Evolutionary conservation across 2,329 filamentous ascomycete species (phyloP), one percentile per base, ranked within the genome.

Genomic region (Aureobasidium sp.): DNA sequence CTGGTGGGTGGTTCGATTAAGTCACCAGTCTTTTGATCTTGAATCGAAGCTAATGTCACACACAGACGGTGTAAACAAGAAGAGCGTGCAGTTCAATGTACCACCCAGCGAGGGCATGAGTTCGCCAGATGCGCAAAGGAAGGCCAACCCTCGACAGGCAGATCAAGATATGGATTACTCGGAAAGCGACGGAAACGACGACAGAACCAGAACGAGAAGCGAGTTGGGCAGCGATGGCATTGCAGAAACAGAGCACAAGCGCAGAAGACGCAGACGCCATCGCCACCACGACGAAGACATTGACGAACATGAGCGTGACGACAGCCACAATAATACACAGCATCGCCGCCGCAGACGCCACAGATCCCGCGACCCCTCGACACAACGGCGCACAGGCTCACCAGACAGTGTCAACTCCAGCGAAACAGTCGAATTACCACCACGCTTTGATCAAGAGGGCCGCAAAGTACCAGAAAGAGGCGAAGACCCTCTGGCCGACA

Each of bases 391-490:
- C 16, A 32, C 59, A 39, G 58, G 49, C 37, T 63, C 63, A 9
- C 39, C 62, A 47, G 63, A 52, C 42, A 63, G 61, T n/a, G 50
- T 59, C 2, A 41, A 47, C 29, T 64, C 63, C 27, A 71, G 73
- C 32, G 66, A 67, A 21, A 74, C 71, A 21, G 67, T 73, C 39
- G 73, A 74, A 21, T 63, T 75, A 11, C 73, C 73, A 13, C 64
- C 69, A n/a, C 65, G 73, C 0, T 75, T 75, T 54, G 73, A 74
- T 47, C 67, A 71, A 65, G 59, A 70, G 21, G 73, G 73, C 30
- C 70, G 72, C 44, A 66, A 66, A 15, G 70, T 70, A 52, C 61
- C 62, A n/a, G 62, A 67, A 25, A 34, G 61, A 6, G 70, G 69
- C 16, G 69, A 68, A 30, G 69, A 68, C 62, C 68, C 69, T 16